Base-by-base conservation (phyloP, 1,284 basidiomycete genomes). In the Malassezia caprae region DNA sequence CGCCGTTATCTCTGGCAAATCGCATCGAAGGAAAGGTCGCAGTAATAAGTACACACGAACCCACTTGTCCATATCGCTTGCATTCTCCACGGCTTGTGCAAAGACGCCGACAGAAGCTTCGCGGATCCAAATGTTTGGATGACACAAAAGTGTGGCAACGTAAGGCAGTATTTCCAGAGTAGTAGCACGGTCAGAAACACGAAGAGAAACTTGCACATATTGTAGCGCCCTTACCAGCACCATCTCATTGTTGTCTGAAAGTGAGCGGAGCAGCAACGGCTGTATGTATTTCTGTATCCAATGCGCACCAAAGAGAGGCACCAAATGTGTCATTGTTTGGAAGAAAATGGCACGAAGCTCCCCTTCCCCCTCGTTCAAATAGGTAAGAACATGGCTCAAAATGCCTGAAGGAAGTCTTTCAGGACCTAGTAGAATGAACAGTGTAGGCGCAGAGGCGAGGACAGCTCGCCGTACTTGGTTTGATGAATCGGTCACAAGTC, bases 61-160 rank as follows among this genome's bases (percentile, higher is more conserved):
- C 94, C 94, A 98, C 10, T 88, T 83, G 68, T 98, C 94, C 11
- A 62, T 56, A 15, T 61, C 53, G 10, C 60, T 45, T 0, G 86
- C 84, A 8, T 93, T 80, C 58, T 85, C 83, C 43, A 84, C 83
- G 1, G 87, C 84, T 7, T 87, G 84, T 1, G 87, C 84, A 43
- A 98, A 85, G 69, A 96, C 88, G 0, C 87, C 84, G 6, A 84
- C 84, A 4, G 90, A 83, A 21, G 86, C 89, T 86, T 90, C 87
- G 79, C 96, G 88, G 67, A 98, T 87, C 91, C 93, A 96, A n/a
- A 83, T 77, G 75, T 96, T 93, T 0, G 94, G 93, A 75, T 99
- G 94, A 65, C 88, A 93, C 35, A 98, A 77, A 70, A 96, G 91
- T 0, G 88, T 87, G 8, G 89, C 78, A 0, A 86, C 85, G 0